These are phyloP conservation scores for Cryptomeria japonica DNA, from an alignment of 75 land plant genomes.

Conservation along the genomic window DNA sequence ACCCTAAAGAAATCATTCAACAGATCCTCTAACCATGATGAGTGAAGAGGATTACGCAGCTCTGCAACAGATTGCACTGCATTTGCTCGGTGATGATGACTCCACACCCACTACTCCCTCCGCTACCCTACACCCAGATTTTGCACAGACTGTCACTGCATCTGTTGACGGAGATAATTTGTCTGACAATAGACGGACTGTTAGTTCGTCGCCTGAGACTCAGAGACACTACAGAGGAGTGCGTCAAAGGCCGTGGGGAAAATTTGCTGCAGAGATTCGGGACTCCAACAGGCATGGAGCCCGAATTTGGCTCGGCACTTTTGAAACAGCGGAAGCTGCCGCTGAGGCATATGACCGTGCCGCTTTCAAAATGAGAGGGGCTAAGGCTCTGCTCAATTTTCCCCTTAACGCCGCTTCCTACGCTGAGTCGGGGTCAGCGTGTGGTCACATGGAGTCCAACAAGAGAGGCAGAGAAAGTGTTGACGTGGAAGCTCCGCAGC, in stretches of 20 bases:
- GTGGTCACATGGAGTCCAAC: background rate
- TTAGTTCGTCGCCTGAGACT: background rate
- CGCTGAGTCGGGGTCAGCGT: background rate
- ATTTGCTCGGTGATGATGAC: background rate
- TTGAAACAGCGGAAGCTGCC: background rate
- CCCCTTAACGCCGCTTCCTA: background rate
- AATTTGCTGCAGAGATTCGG: background rate
- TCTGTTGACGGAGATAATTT: background rate
- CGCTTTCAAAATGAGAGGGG: background rate
- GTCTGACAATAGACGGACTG: background rate
- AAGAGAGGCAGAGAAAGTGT: background rate
- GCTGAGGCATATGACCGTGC: conserved; percentile 5
- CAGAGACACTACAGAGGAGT: background rate
- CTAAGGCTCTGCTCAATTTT: background rate
- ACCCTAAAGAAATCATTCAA: too few relatives aligned
- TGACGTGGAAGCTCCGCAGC: background rate
- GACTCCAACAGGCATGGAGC: background rate
- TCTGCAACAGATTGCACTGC: background rate
- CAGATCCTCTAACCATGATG: too few relatives aligned
- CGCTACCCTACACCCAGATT: background rate
- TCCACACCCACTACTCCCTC: background rate
- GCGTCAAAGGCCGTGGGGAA: background rate
- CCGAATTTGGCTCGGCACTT: background rate
- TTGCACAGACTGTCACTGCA: background rate
- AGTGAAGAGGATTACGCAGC: background rate